phyloP scores from a whole-genome alignment of 2,329 filamentous ascomycete genomes.

The Calonectria montana region DNA sequence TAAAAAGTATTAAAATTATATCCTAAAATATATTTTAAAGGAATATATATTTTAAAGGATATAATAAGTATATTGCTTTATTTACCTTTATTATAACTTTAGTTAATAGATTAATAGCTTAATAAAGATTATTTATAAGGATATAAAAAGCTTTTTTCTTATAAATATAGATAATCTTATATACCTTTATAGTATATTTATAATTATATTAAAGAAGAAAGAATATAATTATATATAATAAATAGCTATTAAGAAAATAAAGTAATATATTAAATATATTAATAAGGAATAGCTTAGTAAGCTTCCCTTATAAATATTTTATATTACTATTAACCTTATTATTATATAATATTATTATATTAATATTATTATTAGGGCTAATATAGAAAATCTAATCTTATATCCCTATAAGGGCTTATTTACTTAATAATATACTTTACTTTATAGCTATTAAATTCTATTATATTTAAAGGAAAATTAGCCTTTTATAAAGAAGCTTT shows the following conservation, averaged over 20 bases:
- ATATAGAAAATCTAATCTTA: neutral
- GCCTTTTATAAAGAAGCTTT: neutral
- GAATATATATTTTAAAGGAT: neutral
- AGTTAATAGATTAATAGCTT: neutral
- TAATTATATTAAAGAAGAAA: neutral
- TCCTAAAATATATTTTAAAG: neutral
- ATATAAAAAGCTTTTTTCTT: neutral
- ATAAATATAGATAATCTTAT: neutral
- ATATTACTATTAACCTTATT: neutral
- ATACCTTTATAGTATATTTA: neutral
- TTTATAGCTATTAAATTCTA: neutral
- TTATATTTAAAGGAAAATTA: neutral
- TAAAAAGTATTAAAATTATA: neutral
- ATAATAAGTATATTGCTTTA: neutral
- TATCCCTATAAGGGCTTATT: neutral
- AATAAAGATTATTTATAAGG: neutral
- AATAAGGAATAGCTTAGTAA: neutral
- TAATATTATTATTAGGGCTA: neutral
- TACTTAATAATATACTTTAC: neutral
- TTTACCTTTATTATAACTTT: neutral
- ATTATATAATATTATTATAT: neutral
- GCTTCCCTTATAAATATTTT: neutral
- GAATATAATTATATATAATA: neutral
- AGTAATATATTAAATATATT: neutral
- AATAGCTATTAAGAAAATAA: neutral